Evolutionary conservation across 208 protist species (phyloP), one percentile per base, ranked within the genome.

Genomic region (Trypanosoma lewisi): DNA sequence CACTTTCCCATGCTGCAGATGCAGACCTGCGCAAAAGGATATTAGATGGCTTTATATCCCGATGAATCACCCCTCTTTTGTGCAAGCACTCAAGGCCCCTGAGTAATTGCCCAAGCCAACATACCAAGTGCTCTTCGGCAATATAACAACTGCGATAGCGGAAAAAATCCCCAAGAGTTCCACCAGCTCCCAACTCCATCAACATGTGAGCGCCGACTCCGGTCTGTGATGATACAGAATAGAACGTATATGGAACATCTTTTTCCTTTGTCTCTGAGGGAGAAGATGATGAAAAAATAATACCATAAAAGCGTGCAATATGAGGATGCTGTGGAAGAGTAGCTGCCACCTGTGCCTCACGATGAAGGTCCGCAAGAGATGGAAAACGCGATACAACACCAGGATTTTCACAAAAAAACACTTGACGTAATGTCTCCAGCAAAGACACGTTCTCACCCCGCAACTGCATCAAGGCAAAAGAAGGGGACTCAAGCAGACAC

Each of bases 31-130:
- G 70, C 16, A 77, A 36, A 45, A 73, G 49, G 52, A 81, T 70
- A 51, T 81, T 81, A 4, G 60, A 63, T 23, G 70, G 75, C 56
- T 81, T 81, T 11, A 81, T 67, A 51, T 81, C 75, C 30, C 75
- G 58, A 49, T 81, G 75, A 14, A 81, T 33, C 49, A 76, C 51
- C 16, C 63, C 60, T n/a, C 9, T 33, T 19, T 50, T 64, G 58
- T 80, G 74, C 62, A 80, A 45, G 65, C 63, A 72, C n/a, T n/a
- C 63, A 6, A 80, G 41, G 6, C 63, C 74, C 6, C 56, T 25
- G 19, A 70, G 60, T 16, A 70, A 37, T 52, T 78, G 73, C 23
- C 33, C 34, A 12, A 77, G 39, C 63, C 63, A 70, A 37, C 53
- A 62, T 23, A 70, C 30, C 19, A 76, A 33, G 50, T 76, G 70